phyloP scores from a whole-genome alignment of 768 basidiomycete genomes.

The Naganishia kalamii region DNA sequence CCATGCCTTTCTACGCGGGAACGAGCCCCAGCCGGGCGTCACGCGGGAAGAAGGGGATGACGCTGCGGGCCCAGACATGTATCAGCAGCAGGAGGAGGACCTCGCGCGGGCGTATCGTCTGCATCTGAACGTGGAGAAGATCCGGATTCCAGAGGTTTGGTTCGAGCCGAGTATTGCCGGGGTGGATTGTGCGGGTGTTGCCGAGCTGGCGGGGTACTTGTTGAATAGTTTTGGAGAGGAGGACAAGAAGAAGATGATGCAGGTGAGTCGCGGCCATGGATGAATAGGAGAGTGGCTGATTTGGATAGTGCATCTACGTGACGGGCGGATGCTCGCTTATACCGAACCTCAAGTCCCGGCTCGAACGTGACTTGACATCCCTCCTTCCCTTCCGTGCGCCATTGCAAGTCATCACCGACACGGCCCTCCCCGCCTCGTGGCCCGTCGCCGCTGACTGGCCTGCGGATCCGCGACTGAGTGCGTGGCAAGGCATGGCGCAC shows the following conservation, averaged over 20 bases:
- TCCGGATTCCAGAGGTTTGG: conserved; percentile 84
- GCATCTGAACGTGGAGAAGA: conserved; percentile 82
- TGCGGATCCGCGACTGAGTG: conserved; percentile 62
- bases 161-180: conserved; percentile 93
- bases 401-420: conserved; percentile 59
- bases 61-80: conserved; percentile 51
- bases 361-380: conserved; percentile 70
- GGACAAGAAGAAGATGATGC: conserved; percentile 67
- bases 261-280: conserved; percentile 51
- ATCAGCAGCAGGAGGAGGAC: conserved; percentile 25
- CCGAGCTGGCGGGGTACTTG: conserved; percentile 82
- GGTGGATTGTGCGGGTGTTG: conserved; percentile 84
- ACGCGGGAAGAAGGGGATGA: not conserved
- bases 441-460: conserved; percentile 17
- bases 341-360: conserved; percentile 61
- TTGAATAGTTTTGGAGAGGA: conserved; percentile 62
- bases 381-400: conserved; percentile 76
- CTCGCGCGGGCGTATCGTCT: conserved; percentile 55
- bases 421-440: conserved; percentile 22
- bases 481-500: conserved; percentile 88
- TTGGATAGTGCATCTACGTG: conserved; percentile 71
- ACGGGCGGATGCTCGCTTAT: conserved; percentile 76
- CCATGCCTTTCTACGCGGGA: conserved; percentile 61
- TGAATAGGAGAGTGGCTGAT: too few relatives aligned
- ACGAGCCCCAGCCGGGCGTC: conserved; percentile 57